Base-by-base conservation (phyloP, 148 eudicot genomes). In the Rhododendron henanense region DNA sequence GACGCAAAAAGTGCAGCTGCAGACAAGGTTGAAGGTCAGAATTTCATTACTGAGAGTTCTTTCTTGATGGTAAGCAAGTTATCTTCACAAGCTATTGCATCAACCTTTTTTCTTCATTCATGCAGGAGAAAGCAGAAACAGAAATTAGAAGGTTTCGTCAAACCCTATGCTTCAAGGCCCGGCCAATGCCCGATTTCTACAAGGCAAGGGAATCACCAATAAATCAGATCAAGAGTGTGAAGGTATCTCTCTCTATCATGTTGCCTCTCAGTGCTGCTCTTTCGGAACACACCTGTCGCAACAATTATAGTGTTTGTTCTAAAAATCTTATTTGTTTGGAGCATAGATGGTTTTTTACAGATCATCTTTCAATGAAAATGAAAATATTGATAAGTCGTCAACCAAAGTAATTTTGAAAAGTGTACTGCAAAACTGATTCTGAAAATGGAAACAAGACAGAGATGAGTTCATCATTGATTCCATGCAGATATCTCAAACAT, bases 41-140 rank as follows among this genome's bases (percentile, higher is more conserved):
- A 53, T 16, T 67, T 63, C 73, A 76, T 55, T 39, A 16, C n/a
- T 10, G 13, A 41, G 19, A 6, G 37, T 59, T 59, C 14, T 57
- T 37, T 71, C 33, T 59, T 3, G 10, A 21, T 15, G 28, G 44
- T 3, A 3, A 53, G 37, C 10, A 13, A 81, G 39, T 33, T 23
- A 28, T 51, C 63, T 80, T 80, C 41, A 51, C 45, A 53, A 33
- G 3, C 0, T 81, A 48, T 35, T 16, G 31, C 41, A 21, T 37
- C 84, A 61, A 37, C 23, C 37, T 71, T 31, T 63, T 79, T 6
- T 65, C 53, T 33, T 41, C 41, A 23, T 28, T 45, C 37, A n/a
- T 89, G 84, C 94, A 94, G 98, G 94, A 93, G 87, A 95, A 93
- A 85, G 93, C 97, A 86, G 95, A 91, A 90, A 89, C 90, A 35